Evolutionary conservation across 2,329 filamentous ascomycete species (phyloP), one percentile per base, ranked within the genome.

Genomic region (Cytospora chrysosperma): DNA sequence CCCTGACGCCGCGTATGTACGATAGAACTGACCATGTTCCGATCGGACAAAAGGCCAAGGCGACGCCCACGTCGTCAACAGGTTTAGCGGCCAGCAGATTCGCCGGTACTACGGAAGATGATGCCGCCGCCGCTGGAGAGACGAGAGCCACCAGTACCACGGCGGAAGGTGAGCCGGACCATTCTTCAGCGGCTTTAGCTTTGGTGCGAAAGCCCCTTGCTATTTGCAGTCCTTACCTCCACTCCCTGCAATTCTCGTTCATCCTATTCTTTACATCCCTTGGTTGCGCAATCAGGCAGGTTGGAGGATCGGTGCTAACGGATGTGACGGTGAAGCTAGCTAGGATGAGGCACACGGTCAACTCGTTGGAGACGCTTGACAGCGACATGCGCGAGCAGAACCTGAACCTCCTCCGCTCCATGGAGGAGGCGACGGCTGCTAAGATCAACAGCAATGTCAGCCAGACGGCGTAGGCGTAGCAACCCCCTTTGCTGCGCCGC

Each of bases 131-230:
- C 49, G 65, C 67, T 67, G 71, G 69, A 66, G 74, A 73, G 65
- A 66, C 70, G 66, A 71, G 56, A 24, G 28, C 43, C 43, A 55
- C 59, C 49, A 53, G 59, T 34, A 53, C 75, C 61, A 70, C 74
- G 71, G 78, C 77, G 73, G 82, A 82, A 84, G 85, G 82, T 84
- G 85, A 88, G 71, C 71, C 74, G 71, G 86, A 88, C 73, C 78
- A 85, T 79, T 85, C 85, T 75, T 88, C 86, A 73, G 79, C 81
- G 74, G 86, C 86, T 76, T 80, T 88, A 77, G 85, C 86, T 78
- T 85, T 83, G 85, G 86, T 89, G 83, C 82, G 86, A 79, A 72
- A 76, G 75, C 77, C 80, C 80, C 76, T 76, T 79, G 75, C 74
- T 77, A 79, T 74, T 74, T 75, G 72, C 71, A 73, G 74, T 71